Base-by-base conservation (phyloP, 768 basidiomycete genomes). In the Megacollybia marginata region DNA sequence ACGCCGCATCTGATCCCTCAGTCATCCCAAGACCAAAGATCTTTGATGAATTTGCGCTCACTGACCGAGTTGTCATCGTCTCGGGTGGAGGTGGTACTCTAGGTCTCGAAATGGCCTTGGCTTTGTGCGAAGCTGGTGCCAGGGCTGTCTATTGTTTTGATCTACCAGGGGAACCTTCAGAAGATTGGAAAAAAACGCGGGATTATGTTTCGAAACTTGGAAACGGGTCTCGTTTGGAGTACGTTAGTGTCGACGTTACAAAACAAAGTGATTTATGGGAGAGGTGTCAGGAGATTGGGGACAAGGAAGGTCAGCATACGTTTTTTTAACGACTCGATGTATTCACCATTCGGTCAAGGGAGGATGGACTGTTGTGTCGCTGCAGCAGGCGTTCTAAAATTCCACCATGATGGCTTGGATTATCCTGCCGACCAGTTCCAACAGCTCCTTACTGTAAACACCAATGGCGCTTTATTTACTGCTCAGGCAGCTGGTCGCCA, bases 21-120 rank as follows among this genome's bases (percentile, higher is more conserved):
- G 48, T 70, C 38, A 50, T 33, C 28, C 65, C 71, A 6, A 66
- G 64, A 4, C 67, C 73, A n/a, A 80, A 78, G 58, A 73, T 83
- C 18, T 75, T 79, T 55, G 75, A 75, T 44, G 79, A 82, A 54
- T 83, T 80, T 62, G 72, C 75, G 1, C 70, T 84, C 35, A 67
- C 63, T 10, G 77, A 76, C 49, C 74, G 79, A 2, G 80, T 83
- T 4, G 79, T 70, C 9, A 69, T 85, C 42, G 79, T 85, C 28
- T 79, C 83, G 0, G 83, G 83, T 5, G 83, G 74, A 0, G 79
- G 82, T 52, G 67, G 83, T 33, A 83, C 88, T 0, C 75, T 91
- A 13, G 89, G 89, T 2, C 78, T 92, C n/a, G 89, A 92, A 67
- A 84, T 86, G 82, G 85, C 85, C 33, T 67, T 89, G 48, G 79